A percentile compares a stretch with the other conserved stretches of the same genome.
Evolutionary conservation across 768 basidiomycete species (phyloP).

Genomic region (Russula virescens): DNA sequence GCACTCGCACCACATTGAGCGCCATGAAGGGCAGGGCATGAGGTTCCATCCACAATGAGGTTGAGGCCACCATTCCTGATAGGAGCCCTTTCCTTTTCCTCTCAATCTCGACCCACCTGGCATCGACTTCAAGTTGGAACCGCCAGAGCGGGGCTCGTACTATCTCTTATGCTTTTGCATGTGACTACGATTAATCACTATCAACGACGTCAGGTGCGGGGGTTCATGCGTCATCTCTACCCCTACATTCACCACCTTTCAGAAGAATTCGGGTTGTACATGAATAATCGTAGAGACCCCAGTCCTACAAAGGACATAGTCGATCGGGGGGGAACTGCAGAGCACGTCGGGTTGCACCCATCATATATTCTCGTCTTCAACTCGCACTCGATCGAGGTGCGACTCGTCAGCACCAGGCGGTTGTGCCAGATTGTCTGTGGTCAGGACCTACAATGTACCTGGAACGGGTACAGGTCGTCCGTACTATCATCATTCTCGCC

Average conservation of each 20-base stretch:
- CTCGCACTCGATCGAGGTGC: slow-evolving; percentile 82
- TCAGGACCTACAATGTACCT: slow-evolving; percentile 75
- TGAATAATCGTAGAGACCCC: slow-evolving; percentile 83
- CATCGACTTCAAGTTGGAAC: too few species aligned
- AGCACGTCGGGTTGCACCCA: slow-evolving; percentile 81
- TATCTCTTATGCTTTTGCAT: too few species aligned
- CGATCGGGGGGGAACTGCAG: slow-evolving; percentile 92
- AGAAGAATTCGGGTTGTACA: slow-evolving; percentile 88
- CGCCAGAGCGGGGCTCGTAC: too few species aligned
- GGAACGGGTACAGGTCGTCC: slow-evolving; percentile 72
- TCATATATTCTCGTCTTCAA: slow-evolving; percentile 88
- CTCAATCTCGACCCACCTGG: too few species aligned
- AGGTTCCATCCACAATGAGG: too few species aligned
- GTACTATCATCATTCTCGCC: slow-evolving; percentile 31
- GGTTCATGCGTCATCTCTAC: too few species aligned
- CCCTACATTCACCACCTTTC: slow-evolving; percentile 8
- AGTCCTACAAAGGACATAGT: slow-evolving; percentile 63
- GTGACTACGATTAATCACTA: too few species aligned
- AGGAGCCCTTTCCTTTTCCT: too few species aligned
- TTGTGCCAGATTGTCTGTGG: slow-evolving; percentile 80
- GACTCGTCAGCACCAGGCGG: slow-evolving; percentile 72
- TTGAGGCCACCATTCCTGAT: too few species aligned
- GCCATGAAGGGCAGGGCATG: too few species aligned
- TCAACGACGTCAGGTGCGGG: slow-evolving; percentile 23
- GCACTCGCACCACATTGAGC: too few species aligned